Evolutionary conservation across 176 grass and related monocot genomes (phyloP), one percentile per base, ranked within the genome.

Genomic region (Stipa capillata): DNA sequence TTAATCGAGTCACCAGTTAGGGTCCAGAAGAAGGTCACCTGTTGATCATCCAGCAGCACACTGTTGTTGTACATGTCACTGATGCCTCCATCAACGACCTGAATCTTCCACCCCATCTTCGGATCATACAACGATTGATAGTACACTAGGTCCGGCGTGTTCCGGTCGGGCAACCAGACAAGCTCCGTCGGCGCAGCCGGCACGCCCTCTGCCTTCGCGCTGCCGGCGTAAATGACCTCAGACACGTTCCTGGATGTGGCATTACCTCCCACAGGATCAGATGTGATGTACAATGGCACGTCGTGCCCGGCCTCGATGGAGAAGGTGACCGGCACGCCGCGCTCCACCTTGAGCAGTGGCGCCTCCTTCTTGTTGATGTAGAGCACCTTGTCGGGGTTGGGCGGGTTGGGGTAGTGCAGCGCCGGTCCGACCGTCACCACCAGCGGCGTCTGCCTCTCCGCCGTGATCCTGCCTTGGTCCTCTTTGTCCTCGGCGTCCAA

Each of bases 281-380:
- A 98, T 11, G 96, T 98, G 57, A 98, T 81, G 82, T 98, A 98
- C 64, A 98, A 53, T 2, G 96, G 90, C 34, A 87, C 90, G 62
- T 93, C 96, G 76, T 98, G 96, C 2, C 96, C 90, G 2, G 96
- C 96, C 89, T 94, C 84, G 33, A 98, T 20, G 27, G 96, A 98
- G 78, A 98, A 98, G 27, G 87, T 93, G 70, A 98, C 90, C n/a
- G 92, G 92, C 41, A 93, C 96, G 64, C 96, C 96, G 42, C 96
- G 88, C 83, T 98, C 96, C 67, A 94, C 92, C 89, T 90, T 89
- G 79, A 98, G 85, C 80, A 98, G 74, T 3, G 96, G 96, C 62
- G 92, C 87, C 89, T 98, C 96, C 83, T 94, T 94, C 82, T 94
- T 98, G 77, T 98, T 98, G 82, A 98, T 91, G 84, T 98, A 98